Evolutionary conservation across 768 basidiomycete species (phyloP).

Genomic region (Cyclocybe cylindracea): DNA sequence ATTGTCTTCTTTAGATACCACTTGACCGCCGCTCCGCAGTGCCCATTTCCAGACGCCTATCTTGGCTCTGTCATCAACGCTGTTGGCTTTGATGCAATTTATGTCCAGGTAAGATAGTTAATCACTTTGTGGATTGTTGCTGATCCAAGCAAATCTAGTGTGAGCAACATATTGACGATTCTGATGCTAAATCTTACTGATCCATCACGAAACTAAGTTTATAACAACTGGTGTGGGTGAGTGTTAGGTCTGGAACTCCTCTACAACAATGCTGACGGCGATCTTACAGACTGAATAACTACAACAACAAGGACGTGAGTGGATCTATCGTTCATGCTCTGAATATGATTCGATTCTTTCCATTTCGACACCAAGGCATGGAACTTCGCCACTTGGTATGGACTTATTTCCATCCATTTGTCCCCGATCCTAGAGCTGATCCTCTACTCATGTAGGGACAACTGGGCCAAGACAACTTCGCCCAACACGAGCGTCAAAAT

Average conservation of each 20-base stretch:
- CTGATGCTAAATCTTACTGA: neutral
- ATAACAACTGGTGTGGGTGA: slow-evolving; percentile 48
- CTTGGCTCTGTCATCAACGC: slow-evolving; percentile 59
- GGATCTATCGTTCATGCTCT: slow-evolving; percentile 42
- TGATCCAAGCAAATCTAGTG: neutral
- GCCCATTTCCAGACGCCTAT: slow-evolving; percentile 68
- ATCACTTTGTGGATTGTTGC: neutral
- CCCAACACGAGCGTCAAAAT: slow-evolving; percentile 63
- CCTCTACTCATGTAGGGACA: slow-evolving; percentile 45
- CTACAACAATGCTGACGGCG: too few relatives aligned
- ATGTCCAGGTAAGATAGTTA: slow-evolving; percentile 36
- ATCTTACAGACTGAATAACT: slow-evolving; percentile 35
- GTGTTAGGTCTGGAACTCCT: neutral
- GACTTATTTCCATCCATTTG: too few relatives aligned
- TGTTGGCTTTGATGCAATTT: slow-evolving; percentile 70
- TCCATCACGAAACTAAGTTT: slow-evolving; percentile 25
- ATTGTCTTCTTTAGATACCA: slow-evolving; percentile 48
- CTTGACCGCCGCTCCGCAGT: slow-evolving; percentile 65
- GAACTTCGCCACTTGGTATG: slow-evolving; percentile 62
- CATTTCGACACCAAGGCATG: slow-evolving; percentile 38
- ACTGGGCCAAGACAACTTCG: slow-evolving; percentile 60
- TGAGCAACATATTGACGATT: slow-evolving; percentile 33
- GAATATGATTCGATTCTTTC: neutral
- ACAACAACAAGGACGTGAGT: slow-evolving; percentile 39
- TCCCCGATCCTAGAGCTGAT: neutral